A percentile compares a stretch with the other conserved stretches of the same genome.
These are phyloP conservation scores for Ustilago curta DNA, from an alignment of 1,284 basidiomycete genomes.

Conservation along the genomic window DNA sequence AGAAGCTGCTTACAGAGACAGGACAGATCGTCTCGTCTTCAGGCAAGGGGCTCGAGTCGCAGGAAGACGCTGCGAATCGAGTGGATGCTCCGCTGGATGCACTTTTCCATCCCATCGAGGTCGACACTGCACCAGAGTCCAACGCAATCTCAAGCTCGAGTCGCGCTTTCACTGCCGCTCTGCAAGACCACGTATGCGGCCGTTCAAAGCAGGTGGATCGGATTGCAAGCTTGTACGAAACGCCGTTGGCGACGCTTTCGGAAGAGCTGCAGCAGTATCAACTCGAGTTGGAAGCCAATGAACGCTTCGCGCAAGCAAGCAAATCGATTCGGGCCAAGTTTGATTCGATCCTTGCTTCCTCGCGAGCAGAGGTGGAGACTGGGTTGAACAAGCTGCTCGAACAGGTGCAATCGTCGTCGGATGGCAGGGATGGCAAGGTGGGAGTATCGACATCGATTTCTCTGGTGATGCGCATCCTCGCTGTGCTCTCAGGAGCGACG, in stretches of 20 bases:
- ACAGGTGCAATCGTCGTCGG: constrained; percentile 5
- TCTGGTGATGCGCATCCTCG: constrained; percentile 23
- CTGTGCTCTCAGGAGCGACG: constrained; percentile 15
- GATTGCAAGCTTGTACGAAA: constrained; percentile 33
- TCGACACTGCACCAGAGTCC: background rate
- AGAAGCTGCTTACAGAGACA: constrained; percentile 20
- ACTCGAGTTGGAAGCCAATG: constrained; percentile 24
- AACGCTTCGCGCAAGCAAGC: constrained; percentile 16
- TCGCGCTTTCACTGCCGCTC: constrained; percentile 10
- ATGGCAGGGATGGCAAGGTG: background rate
- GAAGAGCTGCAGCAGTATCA: constrained; percentile 21
- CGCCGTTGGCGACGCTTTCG: constrained; percentile 13
- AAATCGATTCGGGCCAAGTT: constrained; percentile 21
- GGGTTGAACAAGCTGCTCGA: constrained; percentile 21
- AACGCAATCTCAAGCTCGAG: constrained; percentile 5
- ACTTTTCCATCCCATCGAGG: constrained; percentile 22
- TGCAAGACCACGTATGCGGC: constrained; percentile 32
- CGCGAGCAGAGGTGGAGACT: constrained; percentile 19
- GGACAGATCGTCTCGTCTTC: constrained; percentile 5
- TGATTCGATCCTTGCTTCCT: constrained; percentile 16
- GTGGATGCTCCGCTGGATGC: constrained; percentile 30
- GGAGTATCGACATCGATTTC: constrained; percentile 6
- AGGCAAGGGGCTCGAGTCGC: background rate
- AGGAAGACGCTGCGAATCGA: background rate
- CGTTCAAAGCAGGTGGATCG: constrained; percentile 28